These are phyloP conservation scores for Ustilago tritici DNA, from an alignment of 1,284 basidiomycete genomes.

Conservation along the genomic window DNA sequence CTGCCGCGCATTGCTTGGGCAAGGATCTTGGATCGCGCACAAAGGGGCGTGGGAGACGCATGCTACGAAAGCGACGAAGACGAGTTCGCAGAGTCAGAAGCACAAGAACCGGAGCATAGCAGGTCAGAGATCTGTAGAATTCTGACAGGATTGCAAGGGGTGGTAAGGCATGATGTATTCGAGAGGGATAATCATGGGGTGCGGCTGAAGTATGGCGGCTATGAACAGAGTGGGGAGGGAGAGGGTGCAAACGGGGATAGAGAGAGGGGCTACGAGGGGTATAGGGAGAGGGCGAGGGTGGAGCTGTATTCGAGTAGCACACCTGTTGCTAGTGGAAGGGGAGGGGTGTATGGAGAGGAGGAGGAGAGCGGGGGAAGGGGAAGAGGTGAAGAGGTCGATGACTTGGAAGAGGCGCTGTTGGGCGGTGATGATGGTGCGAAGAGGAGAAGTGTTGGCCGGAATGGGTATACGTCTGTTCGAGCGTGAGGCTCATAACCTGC, in stretches of 20 bases:
- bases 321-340: conserved; percentile 14
- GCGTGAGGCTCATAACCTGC: not conserved
- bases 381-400: conserved; percentile 22
- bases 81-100: conserved; percentile 54
- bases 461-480: conserved; percentile 32
- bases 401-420: conserved; percentile 32
- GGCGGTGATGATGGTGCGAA: conserved; percentile 21
- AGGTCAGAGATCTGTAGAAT: conserved; percentile 50
- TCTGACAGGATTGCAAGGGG: conserved; percentile 43
- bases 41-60: conserved; percentile 62
- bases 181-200: conserved; percentile 38
- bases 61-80: conserved; percentile 64
- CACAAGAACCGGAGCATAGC: conserved; percentile 43
- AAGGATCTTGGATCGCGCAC: conserved; percentile 61
- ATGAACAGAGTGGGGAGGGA: conserved; percentile 4
- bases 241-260: conserved; percentile 3
- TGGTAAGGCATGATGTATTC: conserved; percentile 42
- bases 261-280: not conserved
- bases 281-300: conserved; percentile 5
- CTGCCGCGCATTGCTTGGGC: conserved; percentile 57
- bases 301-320: conserved; percentile 31
- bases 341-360: conserved; percentile 8
- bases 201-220: conserved; percentile 26
- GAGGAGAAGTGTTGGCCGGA: conserved; percentile 27
- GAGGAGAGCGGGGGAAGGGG: conserved; percentile 6